phyloP scores from a whole-genome alignment of 2,329 filamentous ascomycete species.

The Phaeophleospora eucalypticola region DNA sequence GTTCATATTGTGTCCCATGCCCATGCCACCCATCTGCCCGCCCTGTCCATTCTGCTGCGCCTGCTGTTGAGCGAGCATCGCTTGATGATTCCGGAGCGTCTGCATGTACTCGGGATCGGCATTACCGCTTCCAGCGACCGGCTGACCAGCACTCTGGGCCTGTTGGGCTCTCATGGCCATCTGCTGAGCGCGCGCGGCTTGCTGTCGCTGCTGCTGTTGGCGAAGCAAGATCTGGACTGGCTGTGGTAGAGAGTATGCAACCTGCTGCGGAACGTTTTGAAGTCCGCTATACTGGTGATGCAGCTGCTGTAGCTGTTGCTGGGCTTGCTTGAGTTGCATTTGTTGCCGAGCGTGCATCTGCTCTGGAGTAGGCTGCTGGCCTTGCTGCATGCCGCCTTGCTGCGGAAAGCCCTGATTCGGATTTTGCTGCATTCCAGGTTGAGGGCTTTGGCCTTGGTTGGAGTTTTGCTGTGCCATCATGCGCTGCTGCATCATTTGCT shows the following conservation, averaged over 20 bases:
- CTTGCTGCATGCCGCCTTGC: conserved; percentile 17
- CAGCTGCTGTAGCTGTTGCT: conserved; percentile 18
- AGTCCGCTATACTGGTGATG: conserved; percentile 18
- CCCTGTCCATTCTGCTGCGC: conserved; percentile 14
- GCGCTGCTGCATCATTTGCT: conserved; percentile 18
- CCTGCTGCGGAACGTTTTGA: conserved; percentile 21
- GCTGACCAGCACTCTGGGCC: conserved; percentile 18
- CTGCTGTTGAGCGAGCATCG: conserved; percentile 23
- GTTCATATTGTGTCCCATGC: conserved; percentile 22
- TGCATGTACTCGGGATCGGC: conserved; percentile 34
- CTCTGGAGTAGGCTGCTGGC: conserved; percentile 18
- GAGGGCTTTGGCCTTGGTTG: conserved; percentile 13
- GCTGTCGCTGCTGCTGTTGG: conserved; percentile 20
- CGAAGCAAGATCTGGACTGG: conserved; percentile 21
- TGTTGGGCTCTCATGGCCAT: conserved; percentile 22
- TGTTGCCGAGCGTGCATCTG: conserved; percentile 18
- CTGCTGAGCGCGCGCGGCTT: conserved; percentile 18
- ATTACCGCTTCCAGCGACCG: conserved; percentile 15
- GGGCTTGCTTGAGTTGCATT: conserved; percentile 19
- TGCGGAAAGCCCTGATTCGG: conserved; percentile 24
- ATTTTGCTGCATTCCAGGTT: conserved; percentile 18
- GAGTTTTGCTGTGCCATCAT: conserved; percentile 21
- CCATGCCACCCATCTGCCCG: conserved; percentile 17
- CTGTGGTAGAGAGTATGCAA: conserved; percentile 13
- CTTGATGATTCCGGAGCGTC: conserved; percentile 29